phyloP scores from a whole-genome alignment of 768 basidiomycete species.

The Xanthoconium stramineum region DNA sequence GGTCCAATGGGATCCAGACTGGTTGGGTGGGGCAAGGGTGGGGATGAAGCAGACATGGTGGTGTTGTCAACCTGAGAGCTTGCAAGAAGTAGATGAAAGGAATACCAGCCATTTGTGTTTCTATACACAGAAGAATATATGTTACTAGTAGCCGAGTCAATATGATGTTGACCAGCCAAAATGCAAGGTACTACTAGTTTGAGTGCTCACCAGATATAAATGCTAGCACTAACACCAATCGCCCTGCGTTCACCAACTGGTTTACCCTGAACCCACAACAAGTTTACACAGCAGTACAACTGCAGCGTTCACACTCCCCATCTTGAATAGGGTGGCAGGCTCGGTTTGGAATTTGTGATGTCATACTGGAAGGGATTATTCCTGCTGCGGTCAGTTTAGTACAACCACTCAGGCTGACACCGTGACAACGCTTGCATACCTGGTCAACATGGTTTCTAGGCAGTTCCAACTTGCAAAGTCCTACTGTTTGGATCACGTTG shows the following conservation, averaged over 20 bases:
- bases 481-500: neutral
- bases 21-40: constrained; percentile 12
- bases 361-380: neutral
- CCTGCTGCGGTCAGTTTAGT: neutral
- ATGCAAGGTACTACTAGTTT: constrained; percentile 2
- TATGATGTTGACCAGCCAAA: constrained; percentile 15
- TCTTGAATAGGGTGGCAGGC: neutral
- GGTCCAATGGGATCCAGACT: neutral
- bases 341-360: constrained; percentile 9
- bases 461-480: no score
- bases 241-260: neutral
- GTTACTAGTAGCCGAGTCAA: neutral
- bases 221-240: neutral
- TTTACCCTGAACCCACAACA: neutral
- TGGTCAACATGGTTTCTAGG: no score
- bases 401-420: no score
- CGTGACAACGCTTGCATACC: no score
- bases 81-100: neutral
- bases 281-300: neutral
- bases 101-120: constrained; percentile 5
- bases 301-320: neutral
- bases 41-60: constrained; percentile 6
- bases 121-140: constrained; percentile 16
- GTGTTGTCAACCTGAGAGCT: neutral
- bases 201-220: neutral